A percentile compares a stretch with the other conserved stretches of the same genome.
Conservation (phyloP, 495 filamentous ascomycete genomes). For the Achaetomiella virescens region DNA sequence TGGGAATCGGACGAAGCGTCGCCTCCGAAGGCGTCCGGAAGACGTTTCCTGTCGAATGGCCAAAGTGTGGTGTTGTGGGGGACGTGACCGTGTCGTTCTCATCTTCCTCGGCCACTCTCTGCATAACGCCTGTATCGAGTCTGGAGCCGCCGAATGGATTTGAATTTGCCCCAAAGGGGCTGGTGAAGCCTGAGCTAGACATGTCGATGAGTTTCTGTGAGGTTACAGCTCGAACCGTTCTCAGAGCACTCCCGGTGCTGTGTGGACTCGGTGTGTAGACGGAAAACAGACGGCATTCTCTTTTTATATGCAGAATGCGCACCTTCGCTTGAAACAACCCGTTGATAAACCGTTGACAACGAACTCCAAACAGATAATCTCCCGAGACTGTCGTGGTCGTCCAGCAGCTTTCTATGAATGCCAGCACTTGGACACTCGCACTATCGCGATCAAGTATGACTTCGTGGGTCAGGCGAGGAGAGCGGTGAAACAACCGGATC, state of each 20-base stretch:
- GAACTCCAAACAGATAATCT: too few relatives aligned
- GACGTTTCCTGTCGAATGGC: conserved; percentile 18
- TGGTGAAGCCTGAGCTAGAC: conserved; percentile 50
- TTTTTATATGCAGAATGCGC: too few relatives aligned
- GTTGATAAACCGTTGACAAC: too few relatives aligned
- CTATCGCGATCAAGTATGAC: too few relatives aligned
- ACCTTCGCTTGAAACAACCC: too few relatives aligned
- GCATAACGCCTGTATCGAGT: conserved; percentile 37
- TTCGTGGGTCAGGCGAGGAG: neutral
- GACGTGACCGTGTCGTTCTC: conserved; percentile 52
- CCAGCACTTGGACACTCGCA: neutral
- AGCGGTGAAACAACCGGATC: neutral
- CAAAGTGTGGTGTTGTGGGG: conserved; percentile 49
- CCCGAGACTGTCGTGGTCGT: too few relatives aligned
- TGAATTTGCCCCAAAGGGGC: conserved; percentile 46
- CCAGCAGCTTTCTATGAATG: too few relatives aligned
- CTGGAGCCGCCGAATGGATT: conserved; percentile 46
- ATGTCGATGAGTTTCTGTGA: conserved; percentile 21
- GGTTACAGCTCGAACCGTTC: neutral
- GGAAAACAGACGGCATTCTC: too few relatives aligned
- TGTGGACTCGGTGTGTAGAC: neutral
- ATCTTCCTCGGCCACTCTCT: conserved; percentile 54
- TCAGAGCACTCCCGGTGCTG: neutral
- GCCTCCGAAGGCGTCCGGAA: conserved; percentile 45
- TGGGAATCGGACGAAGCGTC: conserved; percentile 39